Base-by-base conservation (phyloP, 768 basidiomycete species). In the Sporobolomyces phaffii region DNA sequence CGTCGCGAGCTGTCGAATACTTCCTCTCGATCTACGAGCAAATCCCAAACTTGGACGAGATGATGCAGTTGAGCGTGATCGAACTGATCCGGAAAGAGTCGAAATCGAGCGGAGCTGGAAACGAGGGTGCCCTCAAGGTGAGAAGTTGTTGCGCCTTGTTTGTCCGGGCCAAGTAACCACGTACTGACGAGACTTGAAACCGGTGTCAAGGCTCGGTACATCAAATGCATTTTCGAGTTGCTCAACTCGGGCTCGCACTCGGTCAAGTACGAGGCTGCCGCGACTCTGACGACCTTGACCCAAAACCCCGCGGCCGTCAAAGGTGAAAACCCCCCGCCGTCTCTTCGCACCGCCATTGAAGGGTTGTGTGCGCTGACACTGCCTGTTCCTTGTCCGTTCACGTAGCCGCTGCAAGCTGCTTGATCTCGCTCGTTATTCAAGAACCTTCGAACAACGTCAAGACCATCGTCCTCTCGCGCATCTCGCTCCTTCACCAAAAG, bases 391-490 rank as follows among this genome's bases (percentile, higher is more conserved):
- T 10, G 20, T 29, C 14, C 28, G 24, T 24, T 53, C 28, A 3
- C 18, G 17, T 65, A 94, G 93, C 94, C 68, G 89, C 92, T 52
- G 93, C 92, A 5, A 84, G 86, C 13, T 88, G 84, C 70, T 86
- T 94, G 70, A 90, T 96, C 74, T 88, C 85, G 70, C 84, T 98
- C 50, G 86, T 92, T 65, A 82, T 88, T 77, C 94, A 93, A 79
- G 94, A 98, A 78, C 91, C 92, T 2, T 94, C 98, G 80, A 99
- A 98, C 80, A 99, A 99, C 73, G 94, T 97, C 78, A 98, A 97
- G 78, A 84, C 97, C 49, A 98, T 98, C 65, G 94, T 98, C 22
- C 82, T 99, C 29, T 90, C 94, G 75, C 86, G 96, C 49, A 83
- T 99, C 40, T 90, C 97, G 60, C 79, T 78, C 38, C 81, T 99